These are phyloP conservation scores for Ustilago shanxiensis DNA, from an alignment of 1,284 basidiomycete genomes.

Conservation along the genomic window DNA sequence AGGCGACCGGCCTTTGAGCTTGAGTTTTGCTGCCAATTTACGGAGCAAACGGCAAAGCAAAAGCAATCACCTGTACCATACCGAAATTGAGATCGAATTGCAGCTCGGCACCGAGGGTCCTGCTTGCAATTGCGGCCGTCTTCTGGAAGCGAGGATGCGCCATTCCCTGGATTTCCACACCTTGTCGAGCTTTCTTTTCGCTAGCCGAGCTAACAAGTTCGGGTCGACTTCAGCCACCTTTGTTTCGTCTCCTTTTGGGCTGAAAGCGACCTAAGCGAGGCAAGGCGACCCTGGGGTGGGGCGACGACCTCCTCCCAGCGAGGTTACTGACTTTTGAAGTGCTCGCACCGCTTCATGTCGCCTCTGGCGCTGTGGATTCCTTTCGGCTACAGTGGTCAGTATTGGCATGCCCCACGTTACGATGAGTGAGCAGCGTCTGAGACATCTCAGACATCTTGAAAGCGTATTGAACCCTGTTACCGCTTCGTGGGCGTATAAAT, in stretches of 20 bases:
- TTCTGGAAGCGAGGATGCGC: slow-evolving; percentile 7
- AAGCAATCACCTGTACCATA: neutral
- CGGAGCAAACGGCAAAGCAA: slow-evolving; percentile 6
- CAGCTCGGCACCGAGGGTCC: slow-evolving; percentile 7
- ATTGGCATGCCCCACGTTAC: neutral
- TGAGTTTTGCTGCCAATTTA: neutral
- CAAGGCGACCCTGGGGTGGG: slow-evolving; percentile 1
- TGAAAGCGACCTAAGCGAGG: slow-evolving; percentile 4
- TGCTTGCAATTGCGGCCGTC: neutral
- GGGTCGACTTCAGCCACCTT: slow-evolving; percentile 4
- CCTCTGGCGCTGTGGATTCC: neutral
- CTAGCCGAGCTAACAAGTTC: neutral
- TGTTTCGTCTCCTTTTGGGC: neutral
- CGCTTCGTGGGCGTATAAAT: neutral
- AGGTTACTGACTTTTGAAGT: neutral
- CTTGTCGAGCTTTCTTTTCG: slow-evolving; percentile 4
- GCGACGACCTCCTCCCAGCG: neutral
- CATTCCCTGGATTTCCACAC: neutral
- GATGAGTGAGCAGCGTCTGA: neutral
- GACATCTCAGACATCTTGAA: neutral
- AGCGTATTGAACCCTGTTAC: neutral
- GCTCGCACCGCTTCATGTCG: neutral
- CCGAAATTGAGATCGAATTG: neutral
- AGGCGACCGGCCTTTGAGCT: slow-evolving; percentile 14
- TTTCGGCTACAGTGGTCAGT: neutral